Percentiles rank a stretch among this genome's conserved stretches.
Conservation (phyloP, 352 stramenopile genomes). For the Phytopythium delawarense region DNA sequence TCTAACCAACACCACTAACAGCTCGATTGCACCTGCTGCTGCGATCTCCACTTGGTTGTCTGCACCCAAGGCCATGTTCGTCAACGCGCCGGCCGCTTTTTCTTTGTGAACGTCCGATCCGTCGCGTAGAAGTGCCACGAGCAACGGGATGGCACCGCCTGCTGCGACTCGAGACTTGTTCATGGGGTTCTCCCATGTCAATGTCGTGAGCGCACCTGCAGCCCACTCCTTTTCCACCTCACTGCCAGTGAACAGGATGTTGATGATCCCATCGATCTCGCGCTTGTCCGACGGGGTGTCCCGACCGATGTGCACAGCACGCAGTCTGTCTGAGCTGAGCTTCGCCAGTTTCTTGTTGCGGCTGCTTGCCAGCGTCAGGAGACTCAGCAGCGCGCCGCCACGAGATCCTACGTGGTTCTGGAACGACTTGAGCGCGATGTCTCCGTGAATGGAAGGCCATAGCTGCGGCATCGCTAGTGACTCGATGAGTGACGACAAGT, state of each 20-base stretch:
- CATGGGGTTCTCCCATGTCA: neutral
- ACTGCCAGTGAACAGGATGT: neutral
- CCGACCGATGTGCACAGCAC: neutral
- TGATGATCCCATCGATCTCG: neutral
- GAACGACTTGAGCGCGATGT: neutral
- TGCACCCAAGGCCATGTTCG: neutral
- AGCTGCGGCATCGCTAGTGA: neutral
- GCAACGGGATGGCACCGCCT: neutral
- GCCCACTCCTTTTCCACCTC: neutral
- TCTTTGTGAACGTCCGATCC: neutral
- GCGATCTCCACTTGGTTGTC: neutral
- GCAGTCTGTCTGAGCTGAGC: neutral
- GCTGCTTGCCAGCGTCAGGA: neutral
- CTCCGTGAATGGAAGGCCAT: too few relatives aligned
- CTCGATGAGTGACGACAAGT: neutral
- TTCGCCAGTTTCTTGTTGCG: neutral
- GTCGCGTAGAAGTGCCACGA: neutral
- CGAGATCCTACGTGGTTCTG: neutral
- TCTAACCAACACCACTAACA: neutral
- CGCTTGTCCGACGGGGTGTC: neutral
- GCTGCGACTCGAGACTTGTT: neutral
- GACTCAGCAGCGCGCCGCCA: neutral
- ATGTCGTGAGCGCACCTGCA: neutral
- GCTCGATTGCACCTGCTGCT: neutral
- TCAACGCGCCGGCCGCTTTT: neutral